phyloP scores from a whole-genome alignment of 768 basidiomycete genomes.

The Russula compacta region DNA sequence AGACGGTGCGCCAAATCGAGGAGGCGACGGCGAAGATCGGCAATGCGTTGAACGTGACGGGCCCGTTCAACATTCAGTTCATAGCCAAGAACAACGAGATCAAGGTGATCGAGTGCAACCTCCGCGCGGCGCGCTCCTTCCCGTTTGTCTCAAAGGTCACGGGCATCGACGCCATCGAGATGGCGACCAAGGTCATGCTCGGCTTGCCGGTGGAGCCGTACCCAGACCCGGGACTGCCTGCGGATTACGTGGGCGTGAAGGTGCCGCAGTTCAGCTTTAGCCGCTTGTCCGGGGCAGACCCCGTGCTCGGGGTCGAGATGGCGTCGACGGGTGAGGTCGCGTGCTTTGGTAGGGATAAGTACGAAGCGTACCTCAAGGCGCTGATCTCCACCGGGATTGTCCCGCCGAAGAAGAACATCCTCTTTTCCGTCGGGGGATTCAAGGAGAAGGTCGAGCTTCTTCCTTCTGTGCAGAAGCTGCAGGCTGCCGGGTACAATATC shows the following conservation, averaged over 20 bases:
- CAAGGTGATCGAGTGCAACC: slow-evolving; percentile 99
- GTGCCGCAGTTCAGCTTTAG: slow-evolving; percentile 99
- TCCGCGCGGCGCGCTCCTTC: slow-evolving; percentile 95
- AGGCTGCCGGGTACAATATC: slow-evolving; percentile 86
- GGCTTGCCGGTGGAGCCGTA: slow-evolving; percentile 83
- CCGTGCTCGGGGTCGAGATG: slow-evolving; percentile 98
- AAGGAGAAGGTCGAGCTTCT: slow-evolving; percentile 96
- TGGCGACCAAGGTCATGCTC: slow-evolving; percentile 99
- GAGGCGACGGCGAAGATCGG: slow-evolving; percentile 97
- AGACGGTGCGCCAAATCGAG: slow-evolving; percentile 92
- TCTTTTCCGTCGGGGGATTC: slow-evolving; percentile 95
- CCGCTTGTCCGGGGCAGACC: slow-evolving; percentile 92
- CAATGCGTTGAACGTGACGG: slow-evolving; percentile 94
- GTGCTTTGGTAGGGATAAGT: slow-evolving; percentile 95
- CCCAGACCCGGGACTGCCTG: slow-evolving; percentile 77
- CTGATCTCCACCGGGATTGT: slow-evolving; percentile 94
- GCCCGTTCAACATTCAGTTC: slow-evolving; percentile 99
- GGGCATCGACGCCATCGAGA: slow-evolving; percentile 94
- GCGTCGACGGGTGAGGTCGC: slow-evolving; percentile 99
- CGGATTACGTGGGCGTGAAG: slow-evolving; percentile 97
- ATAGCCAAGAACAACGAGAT: slow-evolving; percentile 99
- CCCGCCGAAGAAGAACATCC: slow-evolving; percentile 92
- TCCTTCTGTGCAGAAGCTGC: slow-evolving; percentile 92
- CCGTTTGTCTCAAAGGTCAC: slow-evolving; percentile 99
- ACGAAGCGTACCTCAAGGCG: slow-evolving; percentile 97